A percentile compares a stretch with the other conserved stretches of the same genome.
These are phyloP conservation scores for Bondarzewia mesenterica DNA, from an alignment of 1,284 basidiomycete species.

Conservation along the genomic window DNA sequence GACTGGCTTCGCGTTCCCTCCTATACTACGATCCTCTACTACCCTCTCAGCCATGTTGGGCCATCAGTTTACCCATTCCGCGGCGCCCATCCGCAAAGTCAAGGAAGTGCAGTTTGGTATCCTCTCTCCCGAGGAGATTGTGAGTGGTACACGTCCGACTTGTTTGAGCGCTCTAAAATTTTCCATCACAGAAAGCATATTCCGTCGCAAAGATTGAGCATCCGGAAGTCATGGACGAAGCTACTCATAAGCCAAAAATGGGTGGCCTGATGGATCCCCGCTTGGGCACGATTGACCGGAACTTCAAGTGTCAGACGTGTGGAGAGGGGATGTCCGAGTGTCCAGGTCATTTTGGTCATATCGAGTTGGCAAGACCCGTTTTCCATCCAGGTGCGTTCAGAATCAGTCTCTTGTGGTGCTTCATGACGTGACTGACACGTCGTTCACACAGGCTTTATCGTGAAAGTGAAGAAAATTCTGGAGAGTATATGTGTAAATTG, in stretches of 20 bases:
- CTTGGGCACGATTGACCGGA: slow-evolving; percentile 98
- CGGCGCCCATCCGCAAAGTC: slow-evolving; percentile 89
- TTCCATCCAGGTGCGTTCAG: slow-evolving; percentile 83
- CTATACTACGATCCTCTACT: background rate
- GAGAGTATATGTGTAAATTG: slow-evolving; percentile 99
- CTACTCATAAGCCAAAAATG: slow-evolving; percentile 78
- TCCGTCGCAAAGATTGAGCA: slow-evolving; percentile 98
- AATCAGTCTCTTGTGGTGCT: background rate
- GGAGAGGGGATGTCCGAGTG: slow-evolving; percentile 98
- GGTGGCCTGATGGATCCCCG: slow-evolving; percentile 97
- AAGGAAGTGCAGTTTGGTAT: slow-evolving; percentile 99
- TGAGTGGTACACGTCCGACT: slow-evolving; percentile 35
- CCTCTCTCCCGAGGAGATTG: slow-evolving; percentile 99
- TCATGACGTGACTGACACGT: background rate
- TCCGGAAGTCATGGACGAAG: slow-evolving; percentile 97
- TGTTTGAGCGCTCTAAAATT: slow-evolving; percentile 7
- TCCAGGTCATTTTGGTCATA: slow-evolving; percentile 98
- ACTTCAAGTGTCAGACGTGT: slow-evolving; percentile 99
- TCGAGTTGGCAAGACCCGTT: slow-evolving; percentile 93
- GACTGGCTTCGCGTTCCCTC: background rate
- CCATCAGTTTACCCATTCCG: slow-evolving; percentile 85
- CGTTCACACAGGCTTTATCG: slow-evolving; percentile 72
- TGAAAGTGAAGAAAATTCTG: slow-evolving; percentile 99
- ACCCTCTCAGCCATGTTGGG: slow-evolving; percentile 51
- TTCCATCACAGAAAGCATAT: slow-evolving; percentile 78